Evolutionary conservation across 257 asterid genomes (phyloP), one percentile per base, ranked within the genome.

Genomic region (Nicotiana noctiflora): DNA sequence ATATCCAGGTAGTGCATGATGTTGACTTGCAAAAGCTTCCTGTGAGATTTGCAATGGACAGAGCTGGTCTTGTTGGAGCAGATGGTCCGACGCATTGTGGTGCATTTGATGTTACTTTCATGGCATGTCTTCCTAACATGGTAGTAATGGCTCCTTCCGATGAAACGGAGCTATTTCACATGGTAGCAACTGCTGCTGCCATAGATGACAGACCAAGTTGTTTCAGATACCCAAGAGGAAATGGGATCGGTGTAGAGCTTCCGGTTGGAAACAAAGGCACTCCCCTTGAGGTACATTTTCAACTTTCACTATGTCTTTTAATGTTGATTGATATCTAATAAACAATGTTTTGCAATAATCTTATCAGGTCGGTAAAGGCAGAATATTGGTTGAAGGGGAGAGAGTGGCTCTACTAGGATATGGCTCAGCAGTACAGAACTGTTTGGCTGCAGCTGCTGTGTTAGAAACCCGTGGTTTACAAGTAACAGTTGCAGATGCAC

Each of bases 81-180:
- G 99, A 95, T n/a, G 98, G 98, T 10, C 98, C 99, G 0, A 95
- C 99, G 9, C 98, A 95, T 85, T 90, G 97, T 83, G 99, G 99
- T 3, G 91, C 97, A 25, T 92, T 93, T 63, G 98, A 95, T 66
- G 93, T 93, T 6, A 82, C 98, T 17, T 95, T 75, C 83, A 93
- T 95, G 97, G 97, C 98, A 1, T 95, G 98, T 87, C 97, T 95
- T 61, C 99, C 99, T n/a, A 95, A 95, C 89, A 93, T 95, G 99
- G 97, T 95, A 60, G 99, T 95, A 61, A 95, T 95, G 97, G 98
- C 99, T 75, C 99, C 97, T 79, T 87, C 98, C 0, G 97, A 95
- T 70, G 98, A 93, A 88, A 95, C 92, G 0, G 97, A 95, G 82
- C 88, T 95, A 40, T 89, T 93, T 85, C 97, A 95, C 91, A 93